These are phyloP conservation scores for Rutidosis leptorrhynchoides DNA, from an alignment of 129 eudicot genomes.

Conservation along the genomic window DNA sequence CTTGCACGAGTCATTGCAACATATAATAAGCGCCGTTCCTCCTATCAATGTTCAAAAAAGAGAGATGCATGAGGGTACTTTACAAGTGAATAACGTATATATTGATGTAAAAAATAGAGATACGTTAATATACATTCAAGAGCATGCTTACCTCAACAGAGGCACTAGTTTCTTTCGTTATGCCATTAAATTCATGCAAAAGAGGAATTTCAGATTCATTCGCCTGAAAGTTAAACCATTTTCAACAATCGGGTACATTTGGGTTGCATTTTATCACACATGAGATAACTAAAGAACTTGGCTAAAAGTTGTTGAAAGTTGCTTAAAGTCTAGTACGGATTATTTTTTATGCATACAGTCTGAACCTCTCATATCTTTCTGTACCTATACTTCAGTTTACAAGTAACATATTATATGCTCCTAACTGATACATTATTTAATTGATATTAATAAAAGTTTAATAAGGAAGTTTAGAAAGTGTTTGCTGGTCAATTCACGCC, in stretches of 20 bases:
- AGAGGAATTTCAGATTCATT: slow-evolving; percentile 93
- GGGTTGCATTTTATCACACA: too few relatives aligned
- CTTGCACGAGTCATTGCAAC: slow-evolving; percentile 97
- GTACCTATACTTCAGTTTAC: neutral
- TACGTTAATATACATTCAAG: neutral
- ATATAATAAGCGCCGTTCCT: slow-evolving; percentile 83
- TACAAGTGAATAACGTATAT: slow-evolving; percentile 2
- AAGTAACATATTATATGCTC: neutral
- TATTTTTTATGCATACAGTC: neutral
- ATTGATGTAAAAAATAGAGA: slow-evolving; percentile 7
- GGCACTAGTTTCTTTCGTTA: slow-evolving; percentile 47
- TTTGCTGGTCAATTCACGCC: neutral
- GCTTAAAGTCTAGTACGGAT: too few relatives aligned
- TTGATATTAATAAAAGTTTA: neutral
- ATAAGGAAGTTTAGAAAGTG: neutral
- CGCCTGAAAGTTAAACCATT: slow-evolving; percentile 48
- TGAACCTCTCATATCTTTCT: neutral
- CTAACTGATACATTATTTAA: neutral
- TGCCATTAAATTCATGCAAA: slow-evolving; percentile 85
- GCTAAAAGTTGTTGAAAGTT: neutral
- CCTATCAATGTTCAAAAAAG: slow-evolving; percentile 41
- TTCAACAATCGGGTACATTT: too few relatives aligned
- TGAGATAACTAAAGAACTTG: too few relatives aligned
- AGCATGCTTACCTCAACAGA: slow-evolving; percentile 64
- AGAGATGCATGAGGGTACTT: neutral